A percentile compares a stretch with the other conserved stretches of the same genome.
Conservation (phyloP, 2,329 filamentous ascomycete species). For the Diaporthe amygdali region DNA sequence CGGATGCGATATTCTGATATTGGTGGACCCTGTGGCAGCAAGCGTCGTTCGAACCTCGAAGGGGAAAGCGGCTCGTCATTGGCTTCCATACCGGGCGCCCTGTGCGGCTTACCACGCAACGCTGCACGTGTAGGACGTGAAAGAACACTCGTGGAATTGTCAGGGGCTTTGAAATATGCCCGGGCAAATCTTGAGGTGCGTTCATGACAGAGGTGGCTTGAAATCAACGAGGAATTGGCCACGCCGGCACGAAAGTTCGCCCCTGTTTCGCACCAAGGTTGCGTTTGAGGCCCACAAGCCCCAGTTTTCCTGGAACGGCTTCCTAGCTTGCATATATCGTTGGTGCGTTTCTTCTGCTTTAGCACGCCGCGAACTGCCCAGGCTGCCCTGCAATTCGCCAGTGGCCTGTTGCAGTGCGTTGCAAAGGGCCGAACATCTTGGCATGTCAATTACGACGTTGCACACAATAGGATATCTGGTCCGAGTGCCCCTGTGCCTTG, state of each 20-base stretch:
- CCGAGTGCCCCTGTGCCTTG: constrained; percentile 10
- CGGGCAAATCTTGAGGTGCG: background rate
- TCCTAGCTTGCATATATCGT: constrained; percentile 5
- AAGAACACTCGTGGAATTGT: background rate
- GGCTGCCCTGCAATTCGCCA: constrained; percentile 7
- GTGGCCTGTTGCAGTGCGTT: background rate
- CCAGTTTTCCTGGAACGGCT: constrained; percentile 4
- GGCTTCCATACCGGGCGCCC: background rate
- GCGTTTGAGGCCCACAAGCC: background rate
- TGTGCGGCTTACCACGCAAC: background rate
- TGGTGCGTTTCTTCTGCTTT: background rate
- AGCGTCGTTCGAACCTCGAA: background rate
- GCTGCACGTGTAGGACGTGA: background rate
- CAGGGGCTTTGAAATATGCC: background rate
- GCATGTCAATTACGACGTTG: constrained; percentile 5
- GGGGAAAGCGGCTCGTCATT: background rate
- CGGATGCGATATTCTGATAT: background rate
- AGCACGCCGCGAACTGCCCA: background rate
- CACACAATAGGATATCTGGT: constrained; percentile 12
- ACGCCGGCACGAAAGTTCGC: background rate
- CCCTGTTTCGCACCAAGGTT: constrained; percentile 1
- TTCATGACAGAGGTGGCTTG: background rate
- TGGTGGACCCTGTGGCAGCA: background rate
- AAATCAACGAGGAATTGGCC: background rate
- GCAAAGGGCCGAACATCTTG: constrained; percentile 8